Evolutionary conservation across 2,329 filamentous ascomycete species (phyloP), one percentile per base, ranked within the genome.

Genomic region (Epicoccum sorghinum): DNA sequence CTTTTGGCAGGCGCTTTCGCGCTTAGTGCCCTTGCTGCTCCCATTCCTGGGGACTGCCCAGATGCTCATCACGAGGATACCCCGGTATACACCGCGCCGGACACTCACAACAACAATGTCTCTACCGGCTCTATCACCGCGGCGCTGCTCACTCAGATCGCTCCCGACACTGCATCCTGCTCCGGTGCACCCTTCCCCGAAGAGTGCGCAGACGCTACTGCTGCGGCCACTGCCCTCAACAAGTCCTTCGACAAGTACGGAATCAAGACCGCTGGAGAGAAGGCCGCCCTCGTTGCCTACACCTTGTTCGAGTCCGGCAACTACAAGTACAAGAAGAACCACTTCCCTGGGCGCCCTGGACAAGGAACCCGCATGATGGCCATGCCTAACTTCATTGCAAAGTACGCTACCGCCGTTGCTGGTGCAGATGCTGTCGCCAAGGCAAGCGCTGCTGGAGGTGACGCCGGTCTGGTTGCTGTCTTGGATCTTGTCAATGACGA

Each of bases 281-380:
- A 89, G 68, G 90, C 90, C 6, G 89, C 87, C 22, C 73, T 93
- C 13, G 68, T 95, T 38, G 80, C 86, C 10, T 79, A 91, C 67
- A 88, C 90, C 77, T 84, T 87, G 9, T 87, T 86, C 68, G 91
- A 96, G 77, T 86, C 84, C 1, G 85, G 52, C 22, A 81, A 87
- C 58, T 90, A 93, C 76, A 80, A 83, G 65, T 93, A 84, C 81
- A 90, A 88, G 74, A 82, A 80, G 72, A 91, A 92, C 75, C 78
- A 86, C 64, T 82, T 72, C 76, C 82, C 82, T 1, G 82, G 80
- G n/a, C 68, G 76, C 0, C 80, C 87, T 0, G 90, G 89, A 7
- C 88, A 93, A 71, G 89, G 89, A 23, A 92, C 89, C 0, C 76
- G 84, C 4, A 86, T 86, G 68, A 89, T 89, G 86, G 83, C 88